Conservation (phyloP, 176 grass and related monocot species). For the Oryza meridionalis region DNA sequence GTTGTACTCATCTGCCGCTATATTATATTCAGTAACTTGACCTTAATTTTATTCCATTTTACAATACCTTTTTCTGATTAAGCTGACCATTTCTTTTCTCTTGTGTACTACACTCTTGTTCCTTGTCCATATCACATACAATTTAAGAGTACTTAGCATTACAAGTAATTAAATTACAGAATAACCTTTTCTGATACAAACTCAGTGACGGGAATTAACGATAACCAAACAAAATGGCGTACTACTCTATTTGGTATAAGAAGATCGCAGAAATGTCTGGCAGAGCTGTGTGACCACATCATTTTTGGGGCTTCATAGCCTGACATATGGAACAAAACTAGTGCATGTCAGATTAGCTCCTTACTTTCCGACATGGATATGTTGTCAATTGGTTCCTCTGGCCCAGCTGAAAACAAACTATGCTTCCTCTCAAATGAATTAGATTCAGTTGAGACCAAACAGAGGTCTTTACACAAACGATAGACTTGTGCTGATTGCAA, state of each 20-base stretch:
- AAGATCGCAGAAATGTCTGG: neutral
- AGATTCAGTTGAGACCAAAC: neutral
- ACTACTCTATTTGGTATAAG: neutral
- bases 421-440: neutral
- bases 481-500: neutral
- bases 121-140: neutral
- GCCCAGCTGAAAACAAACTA: neutral
- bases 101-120: no score
- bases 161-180: neutral
- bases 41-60: neutral
- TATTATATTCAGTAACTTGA: no score
- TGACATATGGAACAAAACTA: slow-evolving; percentile 1
- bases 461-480: slow-evolving; percentile 16
- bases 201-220: no score
- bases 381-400: slow-evolving; percentile 10
- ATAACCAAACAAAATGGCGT: neutral
- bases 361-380: neutral
- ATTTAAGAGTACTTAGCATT: neutral
- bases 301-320: neutral
- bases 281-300: neutral
- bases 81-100: neutral
- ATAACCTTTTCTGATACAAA: no score
- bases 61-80: neutral
- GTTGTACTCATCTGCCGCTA: neutral
- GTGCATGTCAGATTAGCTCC: slow-evolving; percentile 18